These are phyloP conservation scores for Blastomyces silverae DNA, from an alignment of 2,329 filamentous ascomycete species.

Conservation along the genomic window DNA sequence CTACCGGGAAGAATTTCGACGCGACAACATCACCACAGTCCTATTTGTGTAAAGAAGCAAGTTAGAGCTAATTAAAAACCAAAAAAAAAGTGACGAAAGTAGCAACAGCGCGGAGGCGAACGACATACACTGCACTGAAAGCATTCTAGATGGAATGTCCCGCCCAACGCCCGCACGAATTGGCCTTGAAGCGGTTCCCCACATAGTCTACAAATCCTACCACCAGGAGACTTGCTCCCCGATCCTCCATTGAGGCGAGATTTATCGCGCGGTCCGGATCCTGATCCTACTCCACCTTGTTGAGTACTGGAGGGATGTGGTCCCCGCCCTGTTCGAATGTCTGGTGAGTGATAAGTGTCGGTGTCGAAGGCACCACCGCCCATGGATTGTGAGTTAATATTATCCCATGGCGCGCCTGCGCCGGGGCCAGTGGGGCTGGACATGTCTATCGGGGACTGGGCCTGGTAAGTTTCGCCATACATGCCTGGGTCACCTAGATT, in stretches of 20 bases:
- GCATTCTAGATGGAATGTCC: constrained; percentile 94
- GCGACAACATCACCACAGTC: constrained; percentile 96
- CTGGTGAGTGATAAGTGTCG: constrained; percentile 28
- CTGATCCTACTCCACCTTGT: constrained; percentile 31
- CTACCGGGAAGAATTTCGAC: constrained; percentile 97
- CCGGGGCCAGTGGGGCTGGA: constrained; percentile 30
- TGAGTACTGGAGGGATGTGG: constrained; percentile 28
- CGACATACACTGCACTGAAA: constrained; percentile 85
- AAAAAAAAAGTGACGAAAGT: constrained; percentile 14
- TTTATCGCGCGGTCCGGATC: constrained; percentile 32
- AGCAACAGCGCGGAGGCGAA: constrained; percentile 16
- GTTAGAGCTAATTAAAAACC: not conserved
- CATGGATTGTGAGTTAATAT: constrained; percentile 22
- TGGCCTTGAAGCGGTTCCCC: constrained; percentile 82
- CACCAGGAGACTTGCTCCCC: constrained; percentile 32
- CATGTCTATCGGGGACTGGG: constrained; percentile 38
- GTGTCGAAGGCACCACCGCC: constrained; percentile 17
- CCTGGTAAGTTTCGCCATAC: constrained; percentile 31
- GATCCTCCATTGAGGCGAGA: constrained; percentile 34
- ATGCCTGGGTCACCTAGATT: constrained; percentile 29
- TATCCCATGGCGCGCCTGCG: constrained; percentile 32
- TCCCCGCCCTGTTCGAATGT: constrained; percentile 29
- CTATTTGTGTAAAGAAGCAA: constrained; percentile 42
- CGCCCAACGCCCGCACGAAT: constrained; percentile 87
- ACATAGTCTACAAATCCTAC: constrained; percentile 73